phyloP scores from a whole-genome alignment of 2,329 filamentous ascomycete species.

The Trichoderma polysporum region DNA sequence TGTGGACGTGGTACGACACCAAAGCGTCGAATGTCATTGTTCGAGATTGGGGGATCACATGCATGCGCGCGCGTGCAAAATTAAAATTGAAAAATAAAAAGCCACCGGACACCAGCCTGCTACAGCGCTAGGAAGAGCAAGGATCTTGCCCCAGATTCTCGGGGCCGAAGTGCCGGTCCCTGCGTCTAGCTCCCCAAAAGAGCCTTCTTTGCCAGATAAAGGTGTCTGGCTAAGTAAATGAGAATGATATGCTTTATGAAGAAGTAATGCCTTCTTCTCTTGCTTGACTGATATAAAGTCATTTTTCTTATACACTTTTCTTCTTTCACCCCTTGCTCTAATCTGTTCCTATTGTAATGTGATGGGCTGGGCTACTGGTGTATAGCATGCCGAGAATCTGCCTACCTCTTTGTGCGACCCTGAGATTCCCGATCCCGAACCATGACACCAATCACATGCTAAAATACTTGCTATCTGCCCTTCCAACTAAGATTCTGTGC shows the following conservation, averaged over 20 bases:
- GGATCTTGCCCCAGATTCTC: conserved; percentile 37
- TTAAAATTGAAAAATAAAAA: not conserved
- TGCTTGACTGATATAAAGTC: not conserved
- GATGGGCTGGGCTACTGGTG: not conserved
- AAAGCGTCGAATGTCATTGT: not conserved
- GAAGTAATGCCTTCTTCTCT: not conserved
- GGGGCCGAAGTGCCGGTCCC: conserved; percentile 22
- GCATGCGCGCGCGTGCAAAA: conserved; percentile 9
- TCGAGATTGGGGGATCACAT: conserved; percentile 12
- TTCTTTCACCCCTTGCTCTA: not conserved
- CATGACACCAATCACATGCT: conserved; percentile 10
- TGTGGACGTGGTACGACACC: not conserved
- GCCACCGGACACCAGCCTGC: conserved; percentile 1
- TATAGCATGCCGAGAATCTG: not conserved
- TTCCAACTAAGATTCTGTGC: not conserved
- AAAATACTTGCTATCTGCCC: not conserved
- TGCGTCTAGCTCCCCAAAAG: conserved; percentile 10
- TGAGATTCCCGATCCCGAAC: not conserved
- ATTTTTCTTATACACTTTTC: not conserved
- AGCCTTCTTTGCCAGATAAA: not conserved
- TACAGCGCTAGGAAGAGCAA: conserved; percentile 24
- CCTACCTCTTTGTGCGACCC: not conserved
- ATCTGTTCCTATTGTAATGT: not conserved
- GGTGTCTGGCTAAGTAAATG: not conserved
- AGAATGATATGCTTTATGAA: not conserved